Evolutionary conservation across 768 basidiomycete species (phyloP), one percentile per base, ranked within the genome.

Genomic region (Mycena chlorophos): DNA sequence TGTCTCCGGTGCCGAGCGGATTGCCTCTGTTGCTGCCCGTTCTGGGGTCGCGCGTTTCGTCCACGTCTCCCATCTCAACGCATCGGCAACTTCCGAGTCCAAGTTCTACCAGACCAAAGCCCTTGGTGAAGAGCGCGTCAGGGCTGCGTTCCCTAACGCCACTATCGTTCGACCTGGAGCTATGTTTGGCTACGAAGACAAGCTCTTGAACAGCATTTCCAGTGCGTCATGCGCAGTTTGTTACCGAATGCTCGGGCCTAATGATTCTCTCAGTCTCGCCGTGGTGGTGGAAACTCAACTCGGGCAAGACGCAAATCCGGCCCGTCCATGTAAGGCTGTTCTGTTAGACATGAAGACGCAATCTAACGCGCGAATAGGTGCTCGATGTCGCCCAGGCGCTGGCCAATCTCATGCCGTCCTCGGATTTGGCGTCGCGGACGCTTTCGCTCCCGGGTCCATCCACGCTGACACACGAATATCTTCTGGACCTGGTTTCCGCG

Each of bases 101-200:
- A 78, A 77, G 47, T 91, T 93, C 72, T 98, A 98, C 75, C 84
- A 85, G 56, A 82, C 92, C 56, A 98, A 98, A 70, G 89, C 85
- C 31, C 86, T 87, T 63, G 96, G 95, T 29, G 97, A 99, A 73
- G 84, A 87, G 61, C 84, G 81, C 49, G 94, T 98, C 59, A 86
- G 85, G 68, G 81, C 83, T 51, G 89, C 78, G 3, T 98, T 94
- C 78, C 88, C 89, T 2, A 78, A 76, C 30, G 93, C 94, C 34
- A 97, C 91, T 34, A 90, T 99, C 63, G 81, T 97, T 52, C 78
- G 94, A 47, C 97, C 97, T 38, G 83, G 83, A 10, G 67, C 82
- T 28, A 85, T 98, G 84, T 99, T 78, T 70, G 97, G 97, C n/a
- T 84, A 88, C 66, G 97, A 99, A 73, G 97, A 99, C 75, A 92